Conservation (phyloP, 495 filamentous ascomycete species). For the Coniosporium apollinis region DNA sequence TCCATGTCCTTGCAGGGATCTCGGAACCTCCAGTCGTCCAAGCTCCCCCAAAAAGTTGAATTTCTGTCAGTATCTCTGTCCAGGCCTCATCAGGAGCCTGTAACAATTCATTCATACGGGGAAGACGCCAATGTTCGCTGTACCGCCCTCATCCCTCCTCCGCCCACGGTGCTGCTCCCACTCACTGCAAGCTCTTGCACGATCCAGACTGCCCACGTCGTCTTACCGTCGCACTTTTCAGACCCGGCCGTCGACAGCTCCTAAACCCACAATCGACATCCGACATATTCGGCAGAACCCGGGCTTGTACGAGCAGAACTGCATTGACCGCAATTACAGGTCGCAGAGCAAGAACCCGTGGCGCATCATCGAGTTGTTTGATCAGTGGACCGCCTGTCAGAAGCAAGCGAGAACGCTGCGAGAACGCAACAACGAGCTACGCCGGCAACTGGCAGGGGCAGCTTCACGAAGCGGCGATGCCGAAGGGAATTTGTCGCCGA, state of each 20-base stretch:
- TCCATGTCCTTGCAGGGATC: no score
- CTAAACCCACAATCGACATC: conserved; percentile 62
- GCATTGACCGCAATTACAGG: conserved; percentile 68
- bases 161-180: no score
- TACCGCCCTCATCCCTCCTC: no score
- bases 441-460: conserved; percentile 14
- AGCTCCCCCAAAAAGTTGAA: no score
- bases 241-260: conserved; percentile 49
- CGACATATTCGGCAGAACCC: conserved; percentile 78
- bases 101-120: no score
- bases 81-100: no score
- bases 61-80: no score
- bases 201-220: no score
- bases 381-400: conserved; percentile 43
- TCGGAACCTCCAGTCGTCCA: no score
- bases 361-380: conserved; percentile 52
- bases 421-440: conserved; percentile 36
- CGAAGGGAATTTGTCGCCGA: conserved; percentile 8
- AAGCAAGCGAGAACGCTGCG: conserved; percentile 36
- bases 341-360: conserved; percentile 45
- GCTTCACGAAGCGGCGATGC: conserved; percentile 12
- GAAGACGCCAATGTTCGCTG: no score
- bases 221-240: no score
- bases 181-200: no score
- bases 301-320: conserved; percentile 64